These are phyloP conservation scores for Moesziomyces aphidis DNA, from an alignment of 1,284 basidiomycete genomes.

Conservation along the genomic window DNA sequence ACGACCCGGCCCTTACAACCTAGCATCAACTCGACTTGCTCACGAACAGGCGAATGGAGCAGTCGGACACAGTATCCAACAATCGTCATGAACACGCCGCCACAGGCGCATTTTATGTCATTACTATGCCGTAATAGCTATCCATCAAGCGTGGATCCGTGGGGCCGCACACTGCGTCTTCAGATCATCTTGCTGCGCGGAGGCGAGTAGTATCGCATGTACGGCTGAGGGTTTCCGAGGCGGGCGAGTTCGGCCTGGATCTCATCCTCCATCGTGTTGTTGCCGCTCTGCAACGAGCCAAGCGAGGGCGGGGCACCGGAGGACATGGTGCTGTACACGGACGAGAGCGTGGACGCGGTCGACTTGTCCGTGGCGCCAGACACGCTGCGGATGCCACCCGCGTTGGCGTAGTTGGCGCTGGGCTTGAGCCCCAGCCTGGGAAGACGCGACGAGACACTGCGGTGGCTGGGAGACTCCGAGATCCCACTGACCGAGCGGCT, in stretches of 20 bases:
- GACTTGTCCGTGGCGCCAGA: constrained; percentile 38
- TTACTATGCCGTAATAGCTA: not conserved
- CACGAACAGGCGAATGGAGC: not conserved
- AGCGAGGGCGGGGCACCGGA: constrained; percentile 25
- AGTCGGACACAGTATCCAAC: not conserved
- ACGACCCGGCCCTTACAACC: too few relatives aligned
- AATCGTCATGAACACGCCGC: not conserved
- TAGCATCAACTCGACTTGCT: too few relatives aligned
- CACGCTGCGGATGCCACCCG: constrained; percentile 20
- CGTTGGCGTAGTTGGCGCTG: constrained; percentile 20
- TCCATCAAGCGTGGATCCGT: not conserved
- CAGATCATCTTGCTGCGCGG: constrained; percentile 44
- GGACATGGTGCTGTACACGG: constrained; percentile 31
- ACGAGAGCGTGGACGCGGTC: constrained; percentile 33
- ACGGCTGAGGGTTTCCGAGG: constrained; percentile 38
- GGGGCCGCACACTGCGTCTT: not conserved
- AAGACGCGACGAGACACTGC: constrained; percentile 35
- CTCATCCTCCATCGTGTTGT: constrained; percentile 48
- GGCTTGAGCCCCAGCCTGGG: constrained; percentile 41
- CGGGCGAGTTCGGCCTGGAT: constrained; percentile 41
- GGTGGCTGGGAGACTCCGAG: constrained; percentile 20
- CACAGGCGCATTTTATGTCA: not conserved
- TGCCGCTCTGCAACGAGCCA: constrained; percentile 34
- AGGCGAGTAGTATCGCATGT: constrained; percentile 42
- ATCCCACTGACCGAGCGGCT: constrained; percentile 29